Conservation (phyloP, 345 rosid genomes). For the Viola odorata region DNA sequence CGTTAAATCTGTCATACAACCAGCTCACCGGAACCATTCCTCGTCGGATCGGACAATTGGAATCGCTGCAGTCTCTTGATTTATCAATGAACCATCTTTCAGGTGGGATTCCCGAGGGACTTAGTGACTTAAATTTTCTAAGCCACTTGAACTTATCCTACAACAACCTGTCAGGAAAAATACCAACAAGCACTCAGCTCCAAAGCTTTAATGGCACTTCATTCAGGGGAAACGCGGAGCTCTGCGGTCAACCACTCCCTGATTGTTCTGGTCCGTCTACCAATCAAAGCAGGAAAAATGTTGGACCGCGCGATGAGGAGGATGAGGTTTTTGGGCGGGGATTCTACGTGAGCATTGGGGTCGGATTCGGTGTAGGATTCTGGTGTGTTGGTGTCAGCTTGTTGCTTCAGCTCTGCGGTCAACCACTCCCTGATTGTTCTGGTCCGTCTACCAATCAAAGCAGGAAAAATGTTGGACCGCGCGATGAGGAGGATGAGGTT, state of each 20-base stretch:
- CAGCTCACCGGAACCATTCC: constrained; percentile 2
- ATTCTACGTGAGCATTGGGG: constrained; percentile 6
- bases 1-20: constrained; percentile 4
- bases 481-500: not conserved
- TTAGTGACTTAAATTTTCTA: not conserved
- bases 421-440: not conserved
- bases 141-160: not conserved
- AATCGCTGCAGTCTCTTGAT: constrained; percentile 4
- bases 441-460: not conserved
- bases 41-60: not conserved
- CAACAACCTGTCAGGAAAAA: constrained; percentile 2
- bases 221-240: not conserved
- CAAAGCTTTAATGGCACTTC: not conserved
- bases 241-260: constrained; percentile 5
- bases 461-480: not conserved
- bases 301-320: not conserved
- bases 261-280: not conserved
- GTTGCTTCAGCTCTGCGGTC: constrained; percentile 5
- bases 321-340: not conserved
- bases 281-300: not conserved
- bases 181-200: constrained; percentile 1
- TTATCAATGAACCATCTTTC: constrained; percentile 1
- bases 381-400: not conserved
- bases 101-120: not conserved
- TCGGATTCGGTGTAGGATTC: constrained; percentile 2